phyloP scores from a whole-genome alignment of 1,139 yeast genomes.

The Pichia sp. region DNA sequence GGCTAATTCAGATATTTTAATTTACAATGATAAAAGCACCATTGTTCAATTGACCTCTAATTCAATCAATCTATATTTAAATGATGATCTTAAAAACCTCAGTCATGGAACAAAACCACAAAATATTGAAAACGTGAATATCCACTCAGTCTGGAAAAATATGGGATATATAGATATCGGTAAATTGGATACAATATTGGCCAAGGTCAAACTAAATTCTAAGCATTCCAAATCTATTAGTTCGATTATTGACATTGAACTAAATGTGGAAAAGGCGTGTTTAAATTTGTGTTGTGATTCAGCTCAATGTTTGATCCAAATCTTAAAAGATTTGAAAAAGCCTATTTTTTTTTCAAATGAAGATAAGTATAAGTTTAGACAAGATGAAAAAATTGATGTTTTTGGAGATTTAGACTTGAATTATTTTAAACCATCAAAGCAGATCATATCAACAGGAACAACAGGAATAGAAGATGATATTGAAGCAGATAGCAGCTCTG shows the following conservation, averaged over 20 bases:
- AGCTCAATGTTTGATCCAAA: conserved; percentile 58
- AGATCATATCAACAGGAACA: not conserved
- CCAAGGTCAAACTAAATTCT: conserved; percentile 30
- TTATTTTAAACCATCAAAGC: conserved; percentile 2
- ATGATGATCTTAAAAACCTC: conserved; percentile 47
- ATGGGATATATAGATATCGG: conserved; percentile 46
- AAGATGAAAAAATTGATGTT: conserved; percentile 38
- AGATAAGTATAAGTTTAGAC: conserved; percentile 28
- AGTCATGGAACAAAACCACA: conserved; percentile 13
- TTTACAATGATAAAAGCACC: conserved; percentile 22
- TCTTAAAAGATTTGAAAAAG: conserved; percentile 64
- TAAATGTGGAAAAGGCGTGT: conserved; percentile 20
- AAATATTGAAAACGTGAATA: conserved; percentile 30
- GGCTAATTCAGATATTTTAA: conserved; percentile 45
- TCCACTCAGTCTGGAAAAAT: conserved; percentile 28
- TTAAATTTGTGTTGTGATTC: conserved; percentile 82
- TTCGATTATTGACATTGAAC: conserved; percentile 26
- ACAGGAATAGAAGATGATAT: not conserved
- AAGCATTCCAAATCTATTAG: conserved; percentile 31
- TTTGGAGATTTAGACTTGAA: conserved; percentile 41
- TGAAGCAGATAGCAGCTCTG: not conserved
- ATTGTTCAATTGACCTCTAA: conserved; percentile 36
- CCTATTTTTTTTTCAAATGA: conserved; percentile 55
- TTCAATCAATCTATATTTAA: conserved; percentile 41
- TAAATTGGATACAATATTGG: conserved; percentile 35